Conservation (phyloP, 1,284 basidiomycete species). For the Cryptococcus floricola region DNA sequence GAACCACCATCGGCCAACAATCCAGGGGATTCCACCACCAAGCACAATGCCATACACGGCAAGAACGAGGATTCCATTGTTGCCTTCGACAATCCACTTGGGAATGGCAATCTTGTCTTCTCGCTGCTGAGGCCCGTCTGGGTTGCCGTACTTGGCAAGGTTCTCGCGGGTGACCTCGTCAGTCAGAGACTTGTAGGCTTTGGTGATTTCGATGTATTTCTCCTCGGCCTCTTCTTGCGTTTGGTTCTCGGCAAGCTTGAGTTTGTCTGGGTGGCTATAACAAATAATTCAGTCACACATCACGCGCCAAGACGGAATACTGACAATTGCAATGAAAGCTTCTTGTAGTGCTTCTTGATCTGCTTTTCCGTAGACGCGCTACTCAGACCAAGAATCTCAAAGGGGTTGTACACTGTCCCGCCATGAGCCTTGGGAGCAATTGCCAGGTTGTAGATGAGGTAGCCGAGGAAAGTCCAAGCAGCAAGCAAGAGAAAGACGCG, state of each 20-base stretch:
- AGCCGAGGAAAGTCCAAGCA: slow-evolving; percentile 73
- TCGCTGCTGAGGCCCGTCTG: slow-evolving; percentile 92
- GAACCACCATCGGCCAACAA: slow-evolving; percentile 99
- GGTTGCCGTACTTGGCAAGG: slow-evolving; percentile 86
- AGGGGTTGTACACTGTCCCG: slow-evolving; percentile 84
- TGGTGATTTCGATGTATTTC: slow-evolving; percentile 89
- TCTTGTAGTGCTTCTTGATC: slow-evolving; percentile 95
- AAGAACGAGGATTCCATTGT: slow-evolving; percentile 88
- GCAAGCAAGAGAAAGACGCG: slow-evolving; percentile 58
- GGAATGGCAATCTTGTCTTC: slow-evolving; percentile 96
- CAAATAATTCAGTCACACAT: not conserved
- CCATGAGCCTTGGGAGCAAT: slow-evolving; percentile 56
- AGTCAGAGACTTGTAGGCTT: slow-evolving; percentile 97
- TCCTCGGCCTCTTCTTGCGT: slow-evolving; percentile 85
- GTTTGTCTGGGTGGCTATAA: slow-evolving; percentile 91
- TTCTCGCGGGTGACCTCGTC: slow-evolving; percentile 92
- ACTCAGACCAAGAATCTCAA: slow-evolving; percentile 82
- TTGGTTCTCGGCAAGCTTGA: slow-evolving; percentile 74
- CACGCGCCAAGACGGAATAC: slow-evolving; percentile 36
- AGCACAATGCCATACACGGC: slow-evolving; percentile 82
- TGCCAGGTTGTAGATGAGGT: slow-evolving; percentile 65
- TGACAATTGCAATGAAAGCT: slow-evolving; percentile 82
- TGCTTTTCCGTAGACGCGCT: slow-evolving; percentile 74
- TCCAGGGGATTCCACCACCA: slow-evolving; percentile 75
- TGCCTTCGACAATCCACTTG: slow-evolving; percentile 85